Evolutionary conservation across 2,329 filamentous ascomycete genomes (phyloP).

Genomic region (Calonectria fujianensis): DNA sequence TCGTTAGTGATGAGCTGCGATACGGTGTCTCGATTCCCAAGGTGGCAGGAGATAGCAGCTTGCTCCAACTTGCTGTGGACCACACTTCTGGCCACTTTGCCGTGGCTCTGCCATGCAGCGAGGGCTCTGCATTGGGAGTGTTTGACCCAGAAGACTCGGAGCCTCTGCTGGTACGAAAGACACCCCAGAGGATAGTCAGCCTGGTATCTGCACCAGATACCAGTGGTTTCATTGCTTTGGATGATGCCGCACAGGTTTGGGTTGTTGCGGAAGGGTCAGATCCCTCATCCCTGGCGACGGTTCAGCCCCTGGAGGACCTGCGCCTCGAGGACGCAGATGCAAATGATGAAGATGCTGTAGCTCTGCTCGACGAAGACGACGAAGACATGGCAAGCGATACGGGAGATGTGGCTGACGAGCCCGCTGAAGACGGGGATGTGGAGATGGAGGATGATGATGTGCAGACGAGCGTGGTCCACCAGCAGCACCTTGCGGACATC

Average conservation of each 20-base stretch:
- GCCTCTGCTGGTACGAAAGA: slow-evolving; percentile 75
- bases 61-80: slow-evolving; percentile 84
- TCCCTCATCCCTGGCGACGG: slow-evolving; percentile 70
- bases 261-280: slow-evolving; percentile 76
- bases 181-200: slow-evolving; percentile 77
- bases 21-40: slow-evolving; percentile 77
- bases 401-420: slow-evolving; percentile 61
- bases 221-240: slow-evolving; percentile 84
- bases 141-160: slow-evolving; percentile 78
- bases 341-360: slow-evolving; percentile 53
- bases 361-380: slow-evolving; percentile 56
- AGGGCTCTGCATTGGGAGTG: slow-evolving; percentile 76
- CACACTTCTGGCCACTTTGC: slow-evolving; percentile 79
- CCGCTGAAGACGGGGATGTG: slow-evolving; percentile 65
- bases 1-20: slow-evolving; percentile 84
- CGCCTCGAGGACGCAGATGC: slow-evolving; percentile 65
- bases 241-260: slow-evolving; percentile 84
- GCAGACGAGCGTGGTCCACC: slow-evolving; percentile 77
- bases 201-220: slow-evolving; percentile 78
- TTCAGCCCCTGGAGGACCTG: slow-evolving; percentile 74
- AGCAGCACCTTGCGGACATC: slow-evolving; percentile 80
- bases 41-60: slow-evolving; percentile 61
- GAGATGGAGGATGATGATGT: slow-evolving; percentile 69
- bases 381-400: slow-evolving; percentile 66
- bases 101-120: slow-evolving; percentile 70